Evolutionary conservation across 805 yeast genomes (phyloP).

Genomic region (Kluyveromyces siamensis): DNA sequence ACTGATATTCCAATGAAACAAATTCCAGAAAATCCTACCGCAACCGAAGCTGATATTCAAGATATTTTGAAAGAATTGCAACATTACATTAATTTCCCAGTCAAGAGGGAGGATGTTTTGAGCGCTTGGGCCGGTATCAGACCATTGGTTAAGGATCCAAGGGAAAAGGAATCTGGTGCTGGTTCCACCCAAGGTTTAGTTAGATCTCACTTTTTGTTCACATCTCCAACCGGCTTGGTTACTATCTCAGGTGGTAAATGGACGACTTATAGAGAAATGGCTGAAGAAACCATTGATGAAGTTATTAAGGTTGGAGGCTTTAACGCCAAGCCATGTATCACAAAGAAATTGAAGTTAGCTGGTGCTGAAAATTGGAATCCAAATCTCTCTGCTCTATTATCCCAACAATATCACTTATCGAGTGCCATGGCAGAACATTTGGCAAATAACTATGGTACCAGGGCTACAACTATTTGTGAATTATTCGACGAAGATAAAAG

Average conservation of each 20-base stretch:
- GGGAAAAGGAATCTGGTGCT: constrained; percentile 36
- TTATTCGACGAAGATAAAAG: constrained; percentile 38
- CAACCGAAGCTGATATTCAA: constrained; percentile 80
- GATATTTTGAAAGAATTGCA: constrained; percentile 83
- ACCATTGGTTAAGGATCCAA: constrained; percentile 84
- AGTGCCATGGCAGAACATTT: constrained; percentile 72
- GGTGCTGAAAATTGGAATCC: constrained; percentile 80
- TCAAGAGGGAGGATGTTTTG: constrained; percentile 79
- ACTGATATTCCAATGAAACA: constrained; percentile 79
- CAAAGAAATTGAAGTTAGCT: constrained; percentile 43
- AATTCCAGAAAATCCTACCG: constrained; percentile 69
- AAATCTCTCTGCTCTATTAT: constrained; percentile 66
- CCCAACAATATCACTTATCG: constrained; percentile 68
- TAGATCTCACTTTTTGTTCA: constrained; percentile 75
- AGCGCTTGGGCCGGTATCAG: constrained; percentile 97
- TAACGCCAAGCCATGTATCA: constrained; percentile 33
- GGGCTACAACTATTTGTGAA: constrained; percentile 73
- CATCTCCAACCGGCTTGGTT: constrained; percentile 64
- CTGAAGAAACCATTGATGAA: constrained; percentile 81
- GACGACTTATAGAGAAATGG: constrained; percentile 98
- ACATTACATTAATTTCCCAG: constrained; percentile 82
- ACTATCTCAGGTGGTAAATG: constrained; percentile 97
- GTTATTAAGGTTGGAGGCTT: constrained; percentile 44
- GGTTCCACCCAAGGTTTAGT: constrained; percentile 78
- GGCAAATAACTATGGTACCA: constrained; percentile 79